Evolutionary conservation across 1,284 basidiomycete genomes (phyloP).

Genomic region (Ceratobasidium papillatum): DNA sequence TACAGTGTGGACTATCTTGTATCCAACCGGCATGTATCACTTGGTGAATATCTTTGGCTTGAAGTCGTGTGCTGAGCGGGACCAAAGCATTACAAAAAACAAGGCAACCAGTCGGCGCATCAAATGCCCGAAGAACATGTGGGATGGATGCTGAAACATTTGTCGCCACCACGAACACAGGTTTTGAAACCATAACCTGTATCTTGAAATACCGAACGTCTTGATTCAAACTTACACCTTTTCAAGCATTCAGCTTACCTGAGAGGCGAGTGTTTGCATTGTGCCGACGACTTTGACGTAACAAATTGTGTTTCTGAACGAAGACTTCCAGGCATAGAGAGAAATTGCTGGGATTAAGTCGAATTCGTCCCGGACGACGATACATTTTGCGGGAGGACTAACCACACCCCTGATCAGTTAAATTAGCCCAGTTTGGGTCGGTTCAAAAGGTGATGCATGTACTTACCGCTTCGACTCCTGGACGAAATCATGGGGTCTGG

Average conservation of each 20-base stretch:
- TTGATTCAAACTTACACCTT: too few relatives aligned
- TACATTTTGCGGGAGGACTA: not conserved
- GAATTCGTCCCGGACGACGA: slow-evolving; percentile 1
- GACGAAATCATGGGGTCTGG: too few relatives aligned
- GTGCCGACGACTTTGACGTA: slow-evolving; percentile 1
- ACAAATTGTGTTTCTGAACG: slow-evolving; percentile 4
- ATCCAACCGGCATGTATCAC: slow-evolving; percentile 19
- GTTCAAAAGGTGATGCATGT: too few relatives aligned
- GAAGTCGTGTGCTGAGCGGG: not conserved
- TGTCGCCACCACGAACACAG: not conserved
- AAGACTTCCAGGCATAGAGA: not conserved
- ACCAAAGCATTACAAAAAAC: slow-evolving; percentile 1
- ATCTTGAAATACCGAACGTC: not conserved
- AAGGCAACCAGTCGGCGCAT: not conserved
- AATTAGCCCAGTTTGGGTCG: too few relatives aligned
- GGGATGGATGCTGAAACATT: not conserved
- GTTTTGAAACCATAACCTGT: not conserved
- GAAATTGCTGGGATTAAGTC: slow-evolving; percentile 17
- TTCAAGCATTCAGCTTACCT: too few relatives aligned
- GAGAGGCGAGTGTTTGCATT: slow-evolving; percentile 6
- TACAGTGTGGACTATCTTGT: not conserved
- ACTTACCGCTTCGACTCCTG: too few relatives aligned
- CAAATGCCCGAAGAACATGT: not conserved
- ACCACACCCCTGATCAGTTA: too few relatives aligned
- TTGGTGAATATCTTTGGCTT: not conserved